These are phyloP conservation scores for Quercus phellos DNA, from an alignment of 331 rosid species.

Conservation along the genomic window DNA sequence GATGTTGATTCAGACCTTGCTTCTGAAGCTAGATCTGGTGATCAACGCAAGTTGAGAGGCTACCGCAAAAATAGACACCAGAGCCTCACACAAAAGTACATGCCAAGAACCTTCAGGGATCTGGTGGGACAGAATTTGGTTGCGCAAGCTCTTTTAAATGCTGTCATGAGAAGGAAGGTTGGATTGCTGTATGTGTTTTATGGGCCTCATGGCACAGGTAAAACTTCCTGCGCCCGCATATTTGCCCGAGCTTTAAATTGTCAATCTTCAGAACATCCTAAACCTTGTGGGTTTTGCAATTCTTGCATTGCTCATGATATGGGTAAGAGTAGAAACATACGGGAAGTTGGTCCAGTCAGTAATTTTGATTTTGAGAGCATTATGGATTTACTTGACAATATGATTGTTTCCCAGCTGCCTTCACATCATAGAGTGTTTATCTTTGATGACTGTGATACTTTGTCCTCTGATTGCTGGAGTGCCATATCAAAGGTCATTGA, in stretches of 20 bases:
- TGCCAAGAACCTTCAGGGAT: conserved; percentile 88
- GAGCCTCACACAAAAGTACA: conserved; percentile 80
- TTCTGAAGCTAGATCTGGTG: conserved; percentile 80
- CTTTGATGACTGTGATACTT: conserved; percentile 81
- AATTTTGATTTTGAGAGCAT: conserved; percentile 78
- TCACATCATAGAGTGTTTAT: conserved; percentile 77
- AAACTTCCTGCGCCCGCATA: conserved; percentile 89
- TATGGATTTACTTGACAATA: conserved; percentile 65
- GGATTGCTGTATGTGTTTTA: conserved; percentile 89
- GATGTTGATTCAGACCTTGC: conserved; percentile 86
- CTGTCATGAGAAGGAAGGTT: conserved; percentile 70
- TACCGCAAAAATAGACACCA: conserved; percentile 61
- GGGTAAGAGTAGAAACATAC: conserved; percentile 75
- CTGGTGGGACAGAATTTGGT: conserved; percentile 93
- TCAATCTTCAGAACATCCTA: conserved; percentile 66
- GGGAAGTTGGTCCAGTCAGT: conserved; percentile 86
- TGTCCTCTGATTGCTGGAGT: conserved; percentile 78
- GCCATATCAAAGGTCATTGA: conserved; percentile 90
- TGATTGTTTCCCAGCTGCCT: conserved; percentile 65
- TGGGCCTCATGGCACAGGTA: conserved; percentile 98
- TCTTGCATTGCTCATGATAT: conserved; percentile 69
- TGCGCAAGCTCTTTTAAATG: conserved; percentile 92
- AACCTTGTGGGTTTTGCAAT: conserved; percentile 90
- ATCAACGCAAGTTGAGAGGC: conserved; percentile 52
- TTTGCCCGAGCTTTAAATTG: conserved; percentile 94